phyloP scores from a whole-genome alignment of 495 filamentous ascomycete species.

The Tricharina praecox region DNA sequence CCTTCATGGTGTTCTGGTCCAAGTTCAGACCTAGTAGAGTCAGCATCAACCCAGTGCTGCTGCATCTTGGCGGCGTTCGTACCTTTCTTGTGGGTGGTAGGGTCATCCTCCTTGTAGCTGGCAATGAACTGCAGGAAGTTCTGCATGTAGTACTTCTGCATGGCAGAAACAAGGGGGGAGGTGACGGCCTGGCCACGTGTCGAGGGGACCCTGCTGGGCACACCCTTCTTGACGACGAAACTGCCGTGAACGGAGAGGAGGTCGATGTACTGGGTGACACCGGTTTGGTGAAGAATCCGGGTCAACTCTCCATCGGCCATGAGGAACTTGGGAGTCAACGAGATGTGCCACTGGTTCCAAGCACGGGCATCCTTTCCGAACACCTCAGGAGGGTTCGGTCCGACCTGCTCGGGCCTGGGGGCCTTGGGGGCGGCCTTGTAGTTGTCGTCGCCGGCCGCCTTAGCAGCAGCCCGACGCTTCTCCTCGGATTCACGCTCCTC shows the following conservation, averaged over 20 bases:
- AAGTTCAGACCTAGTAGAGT: slow-evolving; percentile 56
- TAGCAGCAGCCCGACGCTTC: slow-evolving; percentile 7
- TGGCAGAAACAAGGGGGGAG: slow-evolving; percentile 89
- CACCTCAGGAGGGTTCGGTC: slow-evolving; percentile 19
- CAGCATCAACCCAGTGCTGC: too few relatives aligned
- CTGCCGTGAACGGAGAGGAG: slow-evolving; percentile 97
- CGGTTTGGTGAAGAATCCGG: slow-evolving; percentile 48
- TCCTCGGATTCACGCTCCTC: slow-evolving; percentile 56
- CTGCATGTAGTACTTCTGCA: slow-evolving; percentile 94
- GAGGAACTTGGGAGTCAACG: slow-evolving; percentile 90
- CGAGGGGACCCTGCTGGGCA: slow-evolving; percentile 79
- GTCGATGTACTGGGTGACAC: slow-evolving; percentile 92
- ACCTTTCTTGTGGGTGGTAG: slow-evolving; percentile 69
- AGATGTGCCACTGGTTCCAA: slow-evolving; percentile 98
- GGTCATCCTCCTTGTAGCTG: slow-evolving; percentile 67
- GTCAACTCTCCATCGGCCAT: slow-evolving; percentile 98
- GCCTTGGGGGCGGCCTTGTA: slow-evolving; percentile 9
- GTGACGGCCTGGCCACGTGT: slow-evolving; percentile 79
- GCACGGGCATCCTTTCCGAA: slow-evolving; percentile 76
- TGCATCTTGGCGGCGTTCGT: too few relatives aligned
- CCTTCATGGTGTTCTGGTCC: slow-evolving; percentile 67
- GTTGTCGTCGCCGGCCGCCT: slow-evolving; percentile 13
- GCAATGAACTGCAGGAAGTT: slow-evolving; percentile 96
- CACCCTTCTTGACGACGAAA: slow-evolving; percentile 80
- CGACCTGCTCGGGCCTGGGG: slow-evolving; percentile 11